Evolutionary conservation across 208 protist species (phyloP).

Genomic region (Angomonas ambiguus): DNA sequence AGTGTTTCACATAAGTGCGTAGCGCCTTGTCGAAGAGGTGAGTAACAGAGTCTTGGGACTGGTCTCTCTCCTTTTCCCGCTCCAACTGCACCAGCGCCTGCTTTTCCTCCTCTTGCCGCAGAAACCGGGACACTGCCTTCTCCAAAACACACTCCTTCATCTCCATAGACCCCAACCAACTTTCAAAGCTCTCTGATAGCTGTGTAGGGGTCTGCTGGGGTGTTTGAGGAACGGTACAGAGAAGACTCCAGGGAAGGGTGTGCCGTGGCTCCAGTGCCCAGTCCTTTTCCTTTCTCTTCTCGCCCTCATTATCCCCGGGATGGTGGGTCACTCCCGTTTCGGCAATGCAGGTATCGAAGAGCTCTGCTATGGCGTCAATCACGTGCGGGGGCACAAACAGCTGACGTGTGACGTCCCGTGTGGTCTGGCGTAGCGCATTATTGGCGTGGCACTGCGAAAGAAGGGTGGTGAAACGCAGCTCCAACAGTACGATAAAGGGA

Average conservation of each 20-base stretch:
- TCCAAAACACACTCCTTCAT: too few relatives aligned
- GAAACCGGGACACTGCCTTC: too few relatives aligned
- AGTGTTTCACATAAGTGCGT: conserved; percentile 1
- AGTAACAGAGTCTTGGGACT: not conserved
- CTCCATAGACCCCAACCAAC: not conserved
- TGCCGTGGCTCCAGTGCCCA: too few relatives aligned
- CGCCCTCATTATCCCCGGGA: too few relatives aligned
- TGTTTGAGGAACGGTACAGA: too few relatives aligned
- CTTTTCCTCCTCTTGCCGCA: too few relatives aligned
- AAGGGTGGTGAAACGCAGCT: conserved; percentile 40
- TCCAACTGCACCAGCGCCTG: too few relatives aligned
- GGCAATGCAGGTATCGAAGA: not conserved
- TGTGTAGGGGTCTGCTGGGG: too few relatives aligned
- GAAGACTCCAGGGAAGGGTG: not conserved
- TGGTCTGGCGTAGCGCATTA: conserved; percentile 18
- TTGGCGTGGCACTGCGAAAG: conserved; percentile 40
- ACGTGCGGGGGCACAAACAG: conserved; percentile 24
- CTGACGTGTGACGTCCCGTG: not conserved
- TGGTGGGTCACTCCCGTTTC: too few relatives aligned
- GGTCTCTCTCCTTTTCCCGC: not conserved
- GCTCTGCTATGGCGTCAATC: conserved; percentile 17
- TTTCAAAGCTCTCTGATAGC: not conserved
- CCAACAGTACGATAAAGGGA: conserved; percentile 22
- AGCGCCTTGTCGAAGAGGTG: not conserved
- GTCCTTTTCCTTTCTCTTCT: too few relatives aligned